These are phyloP conservation scores for Laetiporus sulphureus DNA, from an alignment of 1,284 basidiomycete genomes.

Conservation along the genomic window DNA sequence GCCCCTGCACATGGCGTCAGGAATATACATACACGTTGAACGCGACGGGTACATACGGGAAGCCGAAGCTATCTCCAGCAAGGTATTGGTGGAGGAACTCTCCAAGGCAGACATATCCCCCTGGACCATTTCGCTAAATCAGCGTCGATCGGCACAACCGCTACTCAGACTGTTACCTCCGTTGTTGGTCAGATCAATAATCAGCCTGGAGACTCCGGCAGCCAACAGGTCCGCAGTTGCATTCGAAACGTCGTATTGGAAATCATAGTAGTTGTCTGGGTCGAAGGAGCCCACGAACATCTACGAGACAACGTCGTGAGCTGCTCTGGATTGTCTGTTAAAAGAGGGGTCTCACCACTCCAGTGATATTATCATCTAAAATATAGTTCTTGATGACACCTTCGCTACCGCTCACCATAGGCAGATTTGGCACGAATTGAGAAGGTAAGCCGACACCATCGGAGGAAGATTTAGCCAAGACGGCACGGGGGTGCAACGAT, in stretches of 20 bases:
- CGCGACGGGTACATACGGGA: constrained; percentile 35
- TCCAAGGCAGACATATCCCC: constrained; percentile 55
- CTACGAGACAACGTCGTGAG: constrained; percentile 21
- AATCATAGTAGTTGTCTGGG: constrained; percentile 38
- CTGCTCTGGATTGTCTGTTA: too few species aligned
- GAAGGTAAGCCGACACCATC: constrained; percentile 34
- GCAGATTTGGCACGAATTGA: constrained; percentile 42
- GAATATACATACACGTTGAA: background rate
- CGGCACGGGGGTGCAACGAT: constrained; percentile 29
- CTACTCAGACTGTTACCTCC: constrained; percentile 32
- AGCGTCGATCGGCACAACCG: background rate
- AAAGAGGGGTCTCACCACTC: constrained; percentile 55
- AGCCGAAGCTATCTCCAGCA: constrained; percentile 42
- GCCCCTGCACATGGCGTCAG: constrained; percentile 29
- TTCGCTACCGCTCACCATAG: constrained; percentile 37
- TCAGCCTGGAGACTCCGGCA: constrained; percentile 41
- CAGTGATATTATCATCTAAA: constrained; percentile 51
- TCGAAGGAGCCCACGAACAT: constrained; percentile 60
- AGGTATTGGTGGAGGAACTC: constrained; percentile 55
- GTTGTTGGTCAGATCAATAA: constrained; percentile 59
- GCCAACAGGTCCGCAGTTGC: constrained; percentile 41
- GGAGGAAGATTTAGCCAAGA: constrained; percentile 38
- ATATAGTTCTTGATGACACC: constrained; percentile 57
- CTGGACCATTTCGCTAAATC: constrained; percentile 24
- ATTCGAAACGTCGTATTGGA: constrained; percentile 46